These are phyloP conservation scores for Trichomonascaceae sp. DNA, from an alignment of 1,139 yeast species.

Conservation along the genomic window DNA sequence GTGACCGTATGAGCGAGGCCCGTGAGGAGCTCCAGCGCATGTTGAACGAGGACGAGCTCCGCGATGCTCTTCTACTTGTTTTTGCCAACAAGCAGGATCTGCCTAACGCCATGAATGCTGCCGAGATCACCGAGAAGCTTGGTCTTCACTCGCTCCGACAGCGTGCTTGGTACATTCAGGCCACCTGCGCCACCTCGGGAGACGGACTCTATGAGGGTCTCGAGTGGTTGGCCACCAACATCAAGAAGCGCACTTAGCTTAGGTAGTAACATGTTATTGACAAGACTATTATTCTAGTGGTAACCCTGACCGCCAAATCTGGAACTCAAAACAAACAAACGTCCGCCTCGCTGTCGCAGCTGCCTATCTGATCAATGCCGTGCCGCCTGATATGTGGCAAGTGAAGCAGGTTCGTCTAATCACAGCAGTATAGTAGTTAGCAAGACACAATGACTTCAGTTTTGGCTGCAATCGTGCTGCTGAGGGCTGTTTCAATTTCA, in stretches of 20 bases:
- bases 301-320: no score
- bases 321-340: no score
- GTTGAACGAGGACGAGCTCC: constrained; percentile 87
- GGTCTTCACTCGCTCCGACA: constrained; percentile 87
- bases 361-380: no score
- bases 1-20: constrained; percentile 88
- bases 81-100: constrained; percentile 82
- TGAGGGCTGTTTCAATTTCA: no score
- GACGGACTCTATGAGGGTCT: constrained; percentile 92
- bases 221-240: constrained; percentile 82
- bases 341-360: no score
- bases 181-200: constrained; percentile 90
- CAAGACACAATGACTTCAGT: no score
- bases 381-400: no score
- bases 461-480: no score
- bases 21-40: constrained; percentile 89
- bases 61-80: constrained; percentile 79
- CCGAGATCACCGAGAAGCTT: constrained; percentile 84
- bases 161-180: constrained; percentile 92
- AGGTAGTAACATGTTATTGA: not conserved
- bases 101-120: constrained; percentile 93
- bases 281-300: no score
- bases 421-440: no score
- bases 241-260: constrained; percentile 46
- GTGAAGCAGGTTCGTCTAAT: no score